Percentiles rank a stretch among this genome's conserved stretches.
Conservation (phyloP, 495 filamentous ascomycete species). For the Lentithecium fluviatile region DNA sequence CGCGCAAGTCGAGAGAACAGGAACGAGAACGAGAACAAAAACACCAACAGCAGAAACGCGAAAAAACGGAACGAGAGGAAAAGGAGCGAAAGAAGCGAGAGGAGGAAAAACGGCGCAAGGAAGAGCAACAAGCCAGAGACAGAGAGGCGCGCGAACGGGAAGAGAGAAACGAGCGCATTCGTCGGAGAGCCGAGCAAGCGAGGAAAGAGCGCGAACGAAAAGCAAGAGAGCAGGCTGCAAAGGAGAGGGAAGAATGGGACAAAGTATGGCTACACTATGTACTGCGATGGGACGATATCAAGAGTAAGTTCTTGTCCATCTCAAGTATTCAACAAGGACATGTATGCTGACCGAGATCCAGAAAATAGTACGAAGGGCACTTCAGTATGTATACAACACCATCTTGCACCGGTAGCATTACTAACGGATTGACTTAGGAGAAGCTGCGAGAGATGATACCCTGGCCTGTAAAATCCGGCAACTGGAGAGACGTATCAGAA, state of each 20-base stretch:
- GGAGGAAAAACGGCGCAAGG: background rate
- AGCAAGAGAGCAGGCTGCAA: constrained; percentile 10
- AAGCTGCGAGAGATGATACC: constrained; percentile 3
- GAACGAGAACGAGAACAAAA: background rate
- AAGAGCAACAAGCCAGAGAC: constrained; percentile 1
- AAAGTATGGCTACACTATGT: constrained; percentile 8
- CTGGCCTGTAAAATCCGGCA: constrained; percentile 10
- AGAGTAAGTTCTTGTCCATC: background rate
- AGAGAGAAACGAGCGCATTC: constrained; percentile 16
- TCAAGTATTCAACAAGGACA: background rate
- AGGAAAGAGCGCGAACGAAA: constrained; percentile 7
- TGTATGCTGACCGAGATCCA: background rate
- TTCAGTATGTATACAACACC: background rate
- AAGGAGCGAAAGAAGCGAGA: constrained; percentile 4
- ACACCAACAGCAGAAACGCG: background rate
- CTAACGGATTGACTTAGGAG: background rate
- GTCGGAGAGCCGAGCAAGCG: constrained; percentile 8
- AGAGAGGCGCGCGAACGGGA: constrained; percentile 11
- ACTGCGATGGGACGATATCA: constrained; percentile 3
- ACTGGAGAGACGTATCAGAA: background rate
- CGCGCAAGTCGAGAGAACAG: background rate
- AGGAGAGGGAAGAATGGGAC: constrained; percentile 15
- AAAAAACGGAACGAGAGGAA: background rate
- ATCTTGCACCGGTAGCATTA: background rate
- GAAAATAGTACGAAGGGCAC: background rate